Evolutionary conservation across 129 eudicot genomes (phyloP), one percentile per base, ranked within the genome.

Genomic region (Ambrosia artemisiifolia): DNA sequence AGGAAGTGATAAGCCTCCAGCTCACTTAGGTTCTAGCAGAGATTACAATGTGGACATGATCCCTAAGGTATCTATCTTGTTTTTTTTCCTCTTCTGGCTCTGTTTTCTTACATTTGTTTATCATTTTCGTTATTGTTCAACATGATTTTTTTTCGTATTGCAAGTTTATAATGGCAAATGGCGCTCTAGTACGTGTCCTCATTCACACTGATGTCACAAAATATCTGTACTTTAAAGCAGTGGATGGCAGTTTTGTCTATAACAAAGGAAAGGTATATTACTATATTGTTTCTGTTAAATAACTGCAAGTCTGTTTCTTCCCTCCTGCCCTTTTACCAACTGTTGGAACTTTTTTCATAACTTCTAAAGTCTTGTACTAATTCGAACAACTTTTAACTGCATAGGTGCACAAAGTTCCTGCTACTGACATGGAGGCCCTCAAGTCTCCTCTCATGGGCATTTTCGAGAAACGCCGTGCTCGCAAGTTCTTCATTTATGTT

Each of bases 41-140:
- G 98, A 93, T 75, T 93, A 89, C 78, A 93, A 93, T 55, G 98
- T 93, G 40, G 98, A 93, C 86, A 93, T 93, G 98, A 78, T 93
- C 67, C 98, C 96, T 2, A 93, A 93, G 96, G 98, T 93, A 81
- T 65, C 35, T 53, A 62, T 64, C 64, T 11, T 59, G 40, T 32
- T 30, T 1, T 17, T 16, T 63, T 55, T 51, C 5, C 42, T 28
- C 18, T 50, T 16, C 44, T 12, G 4, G 30, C 55, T 40, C 51
- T 5, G 14, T 73, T 66, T 17, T 2, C 7, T 13, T 59, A 11
- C 40, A 11, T 1, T 12, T 28, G 30, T 34, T 36, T 2, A 36
- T 30, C 16, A 24, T 46, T 7, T 59, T 49, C 18, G 12, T 28
- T 42, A 12, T 74, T 28, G 64, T 19, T 40, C 68, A 53, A 14